Conservation (phyloP, 179 eudicot genomes). For the Nepenthes alata region DNA sequence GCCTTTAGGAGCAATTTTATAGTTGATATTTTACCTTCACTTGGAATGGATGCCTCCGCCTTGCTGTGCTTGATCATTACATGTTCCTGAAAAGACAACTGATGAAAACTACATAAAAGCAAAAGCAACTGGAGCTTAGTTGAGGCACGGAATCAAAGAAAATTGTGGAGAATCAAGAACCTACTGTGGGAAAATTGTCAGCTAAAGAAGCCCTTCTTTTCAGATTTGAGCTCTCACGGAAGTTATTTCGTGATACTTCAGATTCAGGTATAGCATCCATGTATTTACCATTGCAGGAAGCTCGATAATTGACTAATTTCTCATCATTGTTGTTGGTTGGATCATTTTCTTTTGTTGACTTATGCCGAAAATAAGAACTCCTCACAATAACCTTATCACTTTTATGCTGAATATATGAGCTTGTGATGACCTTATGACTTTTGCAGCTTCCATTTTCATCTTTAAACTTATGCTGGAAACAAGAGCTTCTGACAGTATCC, state of each 20-base stretch:
- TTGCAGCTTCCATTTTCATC: constrained; percentile 13
- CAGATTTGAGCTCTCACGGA: constrained; percentile 11
- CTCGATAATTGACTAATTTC: constrained; percentile 9
- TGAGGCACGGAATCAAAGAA: neutral
- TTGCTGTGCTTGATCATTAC: neutral
- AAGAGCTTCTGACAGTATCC: constrained; percentile 32
- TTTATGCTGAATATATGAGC: constrained; percentile 28
- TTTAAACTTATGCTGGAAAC: constrained; percentile 27
- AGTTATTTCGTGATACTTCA: constrained; percentile 9
- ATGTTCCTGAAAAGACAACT: constrained; percentile 4
- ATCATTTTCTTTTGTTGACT: constrained; percentile 23
- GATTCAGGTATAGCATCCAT: constrained; percentile 15
- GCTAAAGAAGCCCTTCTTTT: constrained; percentile 52
- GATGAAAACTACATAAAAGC: neutral
- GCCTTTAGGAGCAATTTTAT: neutral
- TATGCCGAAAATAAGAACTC: constrained; percentile 33
- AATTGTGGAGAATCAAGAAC: constrained; percentile 5
- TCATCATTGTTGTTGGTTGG: constrained; percentile 12
- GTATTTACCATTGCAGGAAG: constrained; percentile 9
- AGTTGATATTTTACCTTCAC: constrained; percentile 3
- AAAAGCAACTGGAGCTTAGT: neutral
- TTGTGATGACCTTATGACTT: constrained; percentile 22
- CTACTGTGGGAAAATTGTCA: constrained; percentile 24
- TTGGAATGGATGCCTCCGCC: constrained; percentile 4
- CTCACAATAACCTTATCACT: constrained; percentile 20